Evolutionary conservation across 768 basidiomycete genomes (phyloP).

Genomic region (Boletus reticulatus): DNA sequence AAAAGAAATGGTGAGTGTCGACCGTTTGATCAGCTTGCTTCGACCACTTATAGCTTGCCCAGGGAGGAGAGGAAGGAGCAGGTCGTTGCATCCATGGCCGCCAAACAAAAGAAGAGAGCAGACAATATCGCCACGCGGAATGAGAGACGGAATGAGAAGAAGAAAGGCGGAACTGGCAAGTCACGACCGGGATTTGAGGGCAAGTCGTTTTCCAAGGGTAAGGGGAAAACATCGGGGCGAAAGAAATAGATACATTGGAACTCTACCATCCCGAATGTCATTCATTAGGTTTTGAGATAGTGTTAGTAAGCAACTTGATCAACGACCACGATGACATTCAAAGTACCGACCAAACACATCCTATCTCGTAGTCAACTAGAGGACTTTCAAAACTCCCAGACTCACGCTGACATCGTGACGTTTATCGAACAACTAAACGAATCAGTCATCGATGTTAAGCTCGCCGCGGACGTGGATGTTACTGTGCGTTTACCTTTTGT

Average conservation of each 20-base stretch:
- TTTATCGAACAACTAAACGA: slow-evolving; percentile 79
- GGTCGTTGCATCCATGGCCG: slow-evolving; percentile 68
- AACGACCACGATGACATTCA: slow-evolving; percentile 36
- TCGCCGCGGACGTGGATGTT: slow-evolving; percentile 62
- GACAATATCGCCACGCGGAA: slow-evolving; percentile 89
- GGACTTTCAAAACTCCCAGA: slow-evolving; percentile 75
- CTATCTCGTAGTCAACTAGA: slow-evolving; percentile 74
- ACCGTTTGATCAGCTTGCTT: background rate
- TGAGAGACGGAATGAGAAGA: slow-evolving; percentile 67
- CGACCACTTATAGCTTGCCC: slow-evolving; percentile 1
- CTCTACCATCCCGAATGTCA: too few species aligned
- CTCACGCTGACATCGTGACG: slow-evolving; percentile 61
- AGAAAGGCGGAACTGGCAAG: slow-evolving; percentile 53
- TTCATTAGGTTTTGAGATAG: too few species aligned
- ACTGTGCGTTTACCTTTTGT: slow-evolving; percentile 45
- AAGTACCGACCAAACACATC: slow-evolving; percentile 67
- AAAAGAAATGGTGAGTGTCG: slow-evolving; percentile 75
- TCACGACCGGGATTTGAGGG: slow-evolving; percentile 88
- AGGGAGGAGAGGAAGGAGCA: slow-evolving; percentile 91
- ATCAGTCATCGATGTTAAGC: slow-evolving; percentile 70
- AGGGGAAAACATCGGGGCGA: slow-evolving; percentile 30
- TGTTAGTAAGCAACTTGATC: slow-evolving; percentile 3
- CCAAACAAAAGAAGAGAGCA: slow-evolving; percentile 84
- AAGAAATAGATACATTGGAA: slow-evolving; percentile 15
- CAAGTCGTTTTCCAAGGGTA: slow-evolving; percentile 66